phyloP scores from a whole-genome alignment of 176 grass and related monocot species.

The Areca catechu region DNA sequence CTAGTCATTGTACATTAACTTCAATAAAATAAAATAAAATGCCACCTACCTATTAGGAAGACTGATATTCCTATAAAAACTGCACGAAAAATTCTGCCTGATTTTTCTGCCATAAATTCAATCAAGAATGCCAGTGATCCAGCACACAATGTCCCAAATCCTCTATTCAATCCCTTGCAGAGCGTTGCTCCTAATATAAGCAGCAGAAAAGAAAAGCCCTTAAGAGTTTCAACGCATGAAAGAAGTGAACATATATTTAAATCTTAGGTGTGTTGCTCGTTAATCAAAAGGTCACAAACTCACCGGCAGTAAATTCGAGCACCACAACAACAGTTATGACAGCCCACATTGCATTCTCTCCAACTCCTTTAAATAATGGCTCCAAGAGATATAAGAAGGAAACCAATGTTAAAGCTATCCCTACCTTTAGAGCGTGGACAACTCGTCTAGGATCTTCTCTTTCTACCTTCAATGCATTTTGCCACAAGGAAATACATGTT shows the following conservation, averaged over 20 bases:
- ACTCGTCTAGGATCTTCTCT: slow-evolving; percentile 65
- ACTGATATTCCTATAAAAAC: slow-evolving; percentile 68
- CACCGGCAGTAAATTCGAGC: slow-evolving; percentile 92
- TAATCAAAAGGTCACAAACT: slow-evolving; percentile 2
- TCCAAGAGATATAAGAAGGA: slow-evolving; percentile 70
- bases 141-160: slow-evolving; percentile 64
- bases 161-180: slow-evolving; percentile 95
- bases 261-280: no score
- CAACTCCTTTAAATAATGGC: slow-evolving; percentile 64
- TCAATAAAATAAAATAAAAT: no score
- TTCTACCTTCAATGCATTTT: slow-evolving; percentile 39
- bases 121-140: slow-evolving; percentile 81
- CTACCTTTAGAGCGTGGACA: slow-evolving; percentile 79
- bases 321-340: slow-evolving; percentile 95
- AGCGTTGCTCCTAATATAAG: slow-evolving; percentile 56
- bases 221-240: neutral
- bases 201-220: neutral
- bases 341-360: slow-evolving; percentile 95
- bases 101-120: slow-evolving; percentile 55
- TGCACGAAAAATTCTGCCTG: slow-evolving; percentile 41
- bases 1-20: neutral
- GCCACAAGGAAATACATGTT: slow-evolving; percentile 32
- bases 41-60: slow-evolving; percentile 57
- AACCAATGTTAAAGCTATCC: slow-evolving; percentile 57
- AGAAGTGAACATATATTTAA: neutral